Conservation (phyloP, 2,329 filamentous ascomycete genomes). For the Ceratocystis ficicola region DNA sequence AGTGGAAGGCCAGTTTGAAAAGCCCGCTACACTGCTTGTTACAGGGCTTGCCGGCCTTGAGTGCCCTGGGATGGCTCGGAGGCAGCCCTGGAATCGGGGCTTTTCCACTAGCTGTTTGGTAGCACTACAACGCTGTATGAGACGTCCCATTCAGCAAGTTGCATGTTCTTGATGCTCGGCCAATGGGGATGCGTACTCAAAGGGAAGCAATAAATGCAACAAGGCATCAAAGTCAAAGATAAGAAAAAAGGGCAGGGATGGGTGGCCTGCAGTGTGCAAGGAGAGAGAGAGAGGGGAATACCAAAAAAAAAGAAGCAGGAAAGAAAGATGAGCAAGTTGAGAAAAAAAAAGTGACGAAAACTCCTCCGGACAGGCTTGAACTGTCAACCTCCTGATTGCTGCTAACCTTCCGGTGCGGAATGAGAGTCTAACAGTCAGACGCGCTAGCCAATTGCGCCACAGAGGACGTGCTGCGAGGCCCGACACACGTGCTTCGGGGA, state of each 20-base stretch:
- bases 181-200: neutral
- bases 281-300: neutral
- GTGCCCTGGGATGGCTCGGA: too few species aligned
- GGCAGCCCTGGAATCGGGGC: too few species aligned
- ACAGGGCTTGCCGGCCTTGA: too few species aligned
- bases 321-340: neutral
- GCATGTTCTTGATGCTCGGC: too few species aligned
- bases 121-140: too few species aligned
- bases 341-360: neutral
- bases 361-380: conserved; percentile 23
- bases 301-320: neutral
- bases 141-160: too few species aligned
- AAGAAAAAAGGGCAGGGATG: neutral
- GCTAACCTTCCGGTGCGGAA: neutral
- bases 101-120: too few species aligned
- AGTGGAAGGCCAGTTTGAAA: neutral
- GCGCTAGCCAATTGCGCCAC: conserved; percentile 47
- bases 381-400: conserved; percentile 23
- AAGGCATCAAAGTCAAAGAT: neutral
- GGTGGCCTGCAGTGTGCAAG: neutral
- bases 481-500: neutral
- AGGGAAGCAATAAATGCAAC: neutral
- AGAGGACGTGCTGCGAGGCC: conserved; percentile 5
- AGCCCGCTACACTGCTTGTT: too few species aligned
- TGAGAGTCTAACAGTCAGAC: conserved; percentile 42